Percentiles rank a stretch among this genome's conserved stretches.
Conservation (phyloP, 805 yeast genomes). For the Clavispora fructus region DNA sequence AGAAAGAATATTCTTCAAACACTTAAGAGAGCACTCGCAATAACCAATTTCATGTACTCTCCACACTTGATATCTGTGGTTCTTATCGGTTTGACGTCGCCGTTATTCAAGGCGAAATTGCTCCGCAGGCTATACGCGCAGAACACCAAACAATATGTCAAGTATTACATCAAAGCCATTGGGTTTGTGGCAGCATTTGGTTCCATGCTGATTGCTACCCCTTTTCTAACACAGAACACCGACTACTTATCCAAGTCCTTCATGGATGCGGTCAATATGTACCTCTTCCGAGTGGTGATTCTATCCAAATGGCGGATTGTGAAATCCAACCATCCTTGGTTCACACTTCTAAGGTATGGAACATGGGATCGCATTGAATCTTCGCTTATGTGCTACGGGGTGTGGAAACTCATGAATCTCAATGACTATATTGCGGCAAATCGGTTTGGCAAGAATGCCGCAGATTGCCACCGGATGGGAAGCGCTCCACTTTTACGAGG, state of each 20-base stretch:
- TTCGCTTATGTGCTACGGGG: slow-evolving; percentile 28
- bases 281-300: slow-evolving; percentile 29
- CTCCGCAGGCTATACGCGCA: slow-evolving; percentile 9
- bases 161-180: slow-evolving; percentile 28
- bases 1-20: not conserved
- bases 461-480: slow-evolving; percentile 8
- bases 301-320: slow-evolving; percentile 38
- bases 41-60: slow-evolving; percentile 29
- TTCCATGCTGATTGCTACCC: slow-evolving; percentile 18
- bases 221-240: slow-evolving; percentile 11
- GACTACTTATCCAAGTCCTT: slow-evolving; percentile 21
- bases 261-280: slow-evolving; percentile 26
- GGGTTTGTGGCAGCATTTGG: slow-evolving; percentile 31
- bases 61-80: slow-evolving; percentile 35
- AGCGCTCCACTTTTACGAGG: slow-evolving; percentile 11
- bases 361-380: slow-evolving; percentile 32
- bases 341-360: slow-evolving; percentile 19
- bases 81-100: slow-evolving; percentile 30
- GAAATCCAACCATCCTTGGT: slow-evolving; percentile 34
- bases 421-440: slow-evolving; percentile 25
- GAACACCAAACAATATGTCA: slow-evolving; percentile 24
- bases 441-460: slow-evolving; percentile 6
- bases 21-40: slow-evolving; percentile 20
- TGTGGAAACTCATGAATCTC: slow-evolving; percentile 34
- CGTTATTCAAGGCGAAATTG: slow-evolving; percentile 16